Base-by-base conservation (phyloP, 2,329 filamentous ascomycete genomes). In the Cytospora mali region DNA sequence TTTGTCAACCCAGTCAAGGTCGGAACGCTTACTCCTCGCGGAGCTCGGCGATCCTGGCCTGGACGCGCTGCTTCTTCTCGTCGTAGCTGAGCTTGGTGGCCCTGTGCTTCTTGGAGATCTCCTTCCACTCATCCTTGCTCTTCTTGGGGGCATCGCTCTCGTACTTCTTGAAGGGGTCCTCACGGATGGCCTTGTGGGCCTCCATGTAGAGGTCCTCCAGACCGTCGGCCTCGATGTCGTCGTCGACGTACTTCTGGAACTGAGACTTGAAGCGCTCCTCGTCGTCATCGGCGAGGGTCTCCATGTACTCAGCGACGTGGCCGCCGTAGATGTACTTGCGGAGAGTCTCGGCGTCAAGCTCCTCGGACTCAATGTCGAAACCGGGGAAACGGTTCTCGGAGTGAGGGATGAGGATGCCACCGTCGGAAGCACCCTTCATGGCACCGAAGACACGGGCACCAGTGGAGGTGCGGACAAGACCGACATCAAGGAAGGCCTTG, bases 251-350 rank as follows among this genome's bases (percentile, higher is more conserved):
- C 83, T 95, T 90, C 80, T 88, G 85, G 90, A 99, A 99, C 86
- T 99, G 95, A 74, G 87, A 88, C 87, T 94, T 94, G 92, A 92
- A 99, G 79, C 95, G 93, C 88, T 99, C 95, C 91, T 99, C 95
- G 77, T 99, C 95, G 78, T 99, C 95, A 75, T 99, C 95, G 82
- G 95, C 95, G 70, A 99, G 91, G 65, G 90, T 95, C 90, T 99
- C 95, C 95, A 99, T 99, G 89, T 99, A 99, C 88, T 99, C 95
- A 72, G 94, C 93, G 70, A 99, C 92, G 88, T 99, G 95, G 67
- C 95, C 94, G 77, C 87, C 95, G 81, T 92, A 94, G 87, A 99
- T 99, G 90, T 99, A 99, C 86, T 93, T 96, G 87, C 94, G 93
- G 78, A 99, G 92, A 71, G 88, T 90, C 81, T 99, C 95, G 75